phyloP scores from a whole-genome alignment of 2,329 filamentous ascomycete species.

The Sclerotinia trifoliorum region DNA sequence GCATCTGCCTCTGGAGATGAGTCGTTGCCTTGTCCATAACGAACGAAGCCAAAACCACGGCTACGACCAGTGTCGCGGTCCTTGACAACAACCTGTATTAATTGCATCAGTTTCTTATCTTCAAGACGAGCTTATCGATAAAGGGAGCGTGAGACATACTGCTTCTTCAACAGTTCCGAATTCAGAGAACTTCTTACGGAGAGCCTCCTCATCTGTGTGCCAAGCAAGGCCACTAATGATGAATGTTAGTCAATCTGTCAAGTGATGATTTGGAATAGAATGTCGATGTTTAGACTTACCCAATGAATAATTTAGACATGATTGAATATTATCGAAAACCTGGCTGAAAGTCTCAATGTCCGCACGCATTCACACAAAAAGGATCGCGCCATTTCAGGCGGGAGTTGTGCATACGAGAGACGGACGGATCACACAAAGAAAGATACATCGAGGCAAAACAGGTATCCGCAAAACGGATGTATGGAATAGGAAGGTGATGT shows the following conservation, averaged over 20 bases:
- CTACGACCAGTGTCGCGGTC: slow-evolving; percentile 95
- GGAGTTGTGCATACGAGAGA: slow-evolving; percentile 37
- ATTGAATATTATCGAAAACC: slow-evolving; percentile 42
- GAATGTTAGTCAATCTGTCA: slow-evolving; percentile 17
- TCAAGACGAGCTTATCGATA: background rate
- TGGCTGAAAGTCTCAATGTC: slow-evolving; percentile 44
- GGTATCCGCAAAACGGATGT: slow-evolving; percentile 37
- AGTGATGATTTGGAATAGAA: slow-evolving; percentile 5
- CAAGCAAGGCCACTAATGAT: slow-evolving; percentile 82
- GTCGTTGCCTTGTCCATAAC: slow-evolving; percentile 59
- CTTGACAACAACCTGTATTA: slow-evolving; percentile 83
- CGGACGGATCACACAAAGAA: slow-evolving; percentile 40
- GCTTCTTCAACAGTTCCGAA: slow-evolving; percentile 92
- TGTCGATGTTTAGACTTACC: slow-evolving; percentile 57
- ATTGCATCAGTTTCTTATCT: slow-evolving; percentile 30
- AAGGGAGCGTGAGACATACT: slow-evolving; percentile 57
- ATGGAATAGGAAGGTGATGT: slow-evolving; percentile 36
- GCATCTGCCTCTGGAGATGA: slow-evolving; percentile 61
- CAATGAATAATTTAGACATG: slow-evolving; percentile 95
- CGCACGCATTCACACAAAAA: slow-evolving; percentile 40
- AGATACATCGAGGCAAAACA: slow-evolving; percentile 42
- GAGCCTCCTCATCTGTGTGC: slow-evolving; percentile 89
- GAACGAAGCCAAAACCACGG: slow-evolving; percentile 96
- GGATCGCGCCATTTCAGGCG: slow-evolving; percentile 36
- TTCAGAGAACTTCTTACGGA: slow-evolving; percentile 89